Conservation (phyloP, 164 flowering plant genomes). For the Berberis thunbergii region DNA sequence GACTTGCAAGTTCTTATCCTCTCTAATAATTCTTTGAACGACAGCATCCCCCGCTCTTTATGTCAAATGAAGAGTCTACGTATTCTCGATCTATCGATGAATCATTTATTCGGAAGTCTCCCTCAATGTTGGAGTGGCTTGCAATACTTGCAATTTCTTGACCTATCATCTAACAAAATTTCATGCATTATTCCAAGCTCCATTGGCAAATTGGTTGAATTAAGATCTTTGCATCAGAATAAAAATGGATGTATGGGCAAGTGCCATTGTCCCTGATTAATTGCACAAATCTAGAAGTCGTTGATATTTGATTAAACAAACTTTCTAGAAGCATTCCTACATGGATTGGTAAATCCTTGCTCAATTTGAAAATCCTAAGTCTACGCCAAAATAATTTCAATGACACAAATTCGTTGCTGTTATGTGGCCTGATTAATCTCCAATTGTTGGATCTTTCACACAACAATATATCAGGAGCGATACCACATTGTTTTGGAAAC, state of each 20-base stretch:
- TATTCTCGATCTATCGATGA: too few relatives aligned
- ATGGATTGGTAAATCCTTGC: neutral
- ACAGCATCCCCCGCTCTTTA: too few relatives aligned
- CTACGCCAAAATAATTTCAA: neutral
- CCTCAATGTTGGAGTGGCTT: neutral
- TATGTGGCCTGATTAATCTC: neutral
- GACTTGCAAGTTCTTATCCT: too few relatives aligned
- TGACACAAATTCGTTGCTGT: neutral
- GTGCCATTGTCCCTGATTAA: neutral
- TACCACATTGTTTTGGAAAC: slow-evolving; percentile 2
- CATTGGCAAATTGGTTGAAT: neutral
- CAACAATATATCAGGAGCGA: neutral
- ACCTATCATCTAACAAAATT: slow-evolving; percentile 15
- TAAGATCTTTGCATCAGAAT: slow-evolving; percentile 4
- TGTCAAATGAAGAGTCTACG: too few relatives aligned
- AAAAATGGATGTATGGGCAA: slow-evolving; percentile 12
- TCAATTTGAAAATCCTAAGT: neutral
- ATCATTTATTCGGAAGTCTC: too few relatives aligned
- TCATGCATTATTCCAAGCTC: slow-evolving; percentile 17
- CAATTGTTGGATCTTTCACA: neutral
- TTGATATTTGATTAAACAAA: neutral
- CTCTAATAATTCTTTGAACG: too few relatives aligned
- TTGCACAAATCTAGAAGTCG: neutral
- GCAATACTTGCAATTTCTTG: neutral
- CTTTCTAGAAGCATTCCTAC: neutral